These are phyloP conservation scores for Alliaria petiolata DNA, from an alignment of 345 rosid genomes.

Conservation along the genomic window DNA sequence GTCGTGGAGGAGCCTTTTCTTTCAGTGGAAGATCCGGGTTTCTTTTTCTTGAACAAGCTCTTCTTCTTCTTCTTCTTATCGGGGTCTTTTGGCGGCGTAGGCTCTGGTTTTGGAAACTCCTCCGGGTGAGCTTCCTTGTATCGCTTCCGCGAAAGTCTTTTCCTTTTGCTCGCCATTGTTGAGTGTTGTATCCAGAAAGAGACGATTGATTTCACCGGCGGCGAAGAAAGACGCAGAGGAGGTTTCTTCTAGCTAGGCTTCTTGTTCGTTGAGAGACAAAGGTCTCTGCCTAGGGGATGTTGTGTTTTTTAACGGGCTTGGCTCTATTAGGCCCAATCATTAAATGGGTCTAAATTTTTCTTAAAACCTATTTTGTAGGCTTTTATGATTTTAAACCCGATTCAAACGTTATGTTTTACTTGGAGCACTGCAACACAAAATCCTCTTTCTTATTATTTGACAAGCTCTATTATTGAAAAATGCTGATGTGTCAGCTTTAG, in stretches of 20 bases:
- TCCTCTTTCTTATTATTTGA: too few species aligned
- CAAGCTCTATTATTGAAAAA: too few species aligned
- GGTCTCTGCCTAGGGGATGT: too few species aligned
- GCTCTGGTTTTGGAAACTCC: slow-evolving; percentile 61
- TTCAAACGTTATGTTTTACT: too few species aligned
- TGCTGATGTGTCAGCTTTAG: too few species aligned
- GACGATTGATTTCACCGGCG: slow-evolving; percentile 8
- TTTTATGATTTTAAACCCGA: too few species aligned
- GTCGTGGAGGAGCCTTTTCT: slow-evolving; percentile 44
- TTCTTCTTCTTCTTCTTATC: slow-evolving; percentile 56
- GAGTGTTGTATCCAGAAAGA: not conserved
- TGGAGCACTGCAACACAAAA: too few species aligned
- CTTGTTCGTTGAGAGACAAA: not conserved
- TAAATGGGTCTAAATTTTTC: not conserved
- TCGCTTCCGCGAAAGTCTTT: slow-evolving; percentile 66
- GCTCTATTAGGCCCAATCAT: not conserved
- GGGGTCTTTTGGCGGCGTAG: slow-evolving; percentile 65
- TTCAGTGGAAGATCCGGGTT: slow-evolving; percentile 32
- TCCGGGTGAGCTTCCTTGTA: slow-evolving; percentile 64
- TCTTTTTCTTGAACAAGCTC: slow-evolving; percentile 61
- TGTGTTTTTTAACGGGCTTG: slow-evolving; percentile 1
- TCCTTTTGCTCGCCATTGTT: slow-evolving; percentile 72
- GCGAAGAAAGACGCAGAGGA: slow-evolving; percentile 4
- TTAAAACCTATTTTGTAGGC: not conserved
- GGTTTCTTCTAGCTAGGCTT: not conserved